Conservation (phyloP, 2,329 filamentous ascomycete species). For the Falciphora oryzae region DNA sequence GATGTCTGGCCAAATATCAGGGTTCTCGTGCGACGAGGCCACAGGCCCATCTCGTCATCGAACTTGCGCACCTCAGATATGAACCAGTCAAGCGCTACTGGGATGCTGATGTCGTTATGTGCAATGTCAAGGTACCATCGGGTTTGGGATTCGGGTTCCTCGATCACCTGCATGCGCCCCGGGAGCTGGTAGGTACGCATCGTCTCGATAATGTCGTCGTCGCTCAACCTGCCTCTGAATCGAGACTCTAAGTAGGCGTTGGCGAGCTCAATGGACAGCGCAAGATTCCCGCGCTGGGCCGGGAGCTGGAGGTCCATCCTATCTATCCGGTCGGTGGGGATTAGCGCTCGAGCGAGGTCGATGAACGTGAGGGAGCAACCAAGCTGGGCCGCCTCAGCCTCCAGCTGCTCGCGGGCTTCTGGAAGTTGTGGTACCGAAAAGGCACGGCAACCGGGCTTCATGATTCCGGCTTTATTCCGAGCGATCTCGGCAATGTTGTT, state of each 20-base stretch:
- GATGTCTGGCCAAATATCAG: slow-evolving; percentile 7
- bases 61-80: slow-evolving; percentile 5
- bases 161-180: slow-evolving; percentile 6
- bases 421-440: slow-evolving; percentile 31
- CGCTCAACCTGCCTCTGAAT: background rate
- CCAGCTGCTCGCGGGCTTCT: slow-evolving; percentile 4
- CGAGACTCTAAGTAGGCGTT: slow-evolving; percentile 8
- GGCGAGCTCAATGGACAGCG: slow-evolving; percentile 3
- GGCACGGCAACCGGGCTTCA: slow-evolving; percentile 53
- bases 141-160: background rate
- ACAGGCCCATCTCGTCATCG: background rate
- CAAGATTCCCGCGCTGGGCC: slow-evolving; percentile 7
- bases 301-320: slow-evolving; percentile 2
- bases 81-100: slow-evolving; percentile 9
- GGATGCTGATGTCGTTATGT: slow-evolving; percentile 9
- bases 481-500: slow-evolving; percentile 60
- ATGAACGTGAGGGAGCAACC: slow-evolving; percentile 3
- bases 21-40: background rate
- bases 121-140: slow-evolving; percentile 9
- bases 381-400: slow-evolving; percentile 5
- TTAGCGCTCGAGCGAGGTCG: background rate
- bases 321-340: background rate
- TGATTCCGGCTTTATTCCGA: slow-evolving; percentile 69
- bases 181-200: slow-evolving; percentile 1
- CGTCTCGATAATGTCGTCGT: slow-evolving; percentile 6